Conservation (phyloP, 1,284 basidiomycete genomes). For the Tilletia caries region DNA sequence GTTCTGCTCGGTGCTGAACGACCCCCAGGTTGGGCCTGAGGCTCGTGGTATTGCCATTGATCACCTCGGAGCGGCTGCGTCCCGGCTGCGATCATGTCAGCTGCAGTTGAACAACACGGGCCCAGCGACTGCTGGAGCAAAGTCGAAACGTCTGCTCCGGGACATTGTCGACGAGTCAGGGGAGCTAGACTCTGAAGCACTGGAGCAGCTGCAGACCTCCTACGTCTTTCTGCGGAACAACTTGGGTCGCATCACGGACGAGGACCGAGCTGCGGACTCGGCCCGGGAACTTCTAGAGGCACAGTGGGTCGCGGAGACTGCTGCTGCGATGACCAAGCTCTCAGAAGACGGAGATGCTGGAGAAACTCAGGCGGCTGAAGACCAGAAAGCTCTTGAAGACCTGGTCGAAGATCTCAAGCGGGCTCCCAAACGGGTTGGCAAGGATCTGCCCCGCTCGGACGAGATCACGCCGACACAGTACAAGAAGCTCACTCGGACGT, state of each 20-base stretch:
- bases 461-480: slow-evolving; percentile 5
- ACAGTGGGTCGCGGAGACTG: slow-evolving; percentile 39
- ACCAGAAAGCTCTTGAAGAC: slow-evolving; percentile 10
- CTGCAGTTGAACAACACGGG: slow-evolving; percentile 45
- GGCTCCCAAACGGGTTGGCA: slow-evolving; percentile 12
- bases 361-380: not conserved
- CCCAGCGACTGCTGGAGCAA: slow-evolving; percentile 65
- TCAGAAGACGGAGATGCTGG: not conserved
- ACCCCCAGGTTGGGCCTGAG: slow-evolving; percentile 63
- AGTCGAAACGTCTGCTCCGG: slow-evolving; percentile 63
- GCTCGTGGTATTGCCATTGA: slow-evolving; percentile 80
- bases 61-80: slow-evolving; percentile 85
- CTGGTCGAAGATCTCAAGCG: slow-evolving; percentile 13
- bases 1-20: slow-evolving; percentile 59
- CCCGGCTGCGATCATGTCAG: slow-evolving; percentile 63
- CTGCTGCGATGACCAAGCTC: slow-evolving; percentile 20
- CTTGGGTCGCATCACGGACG: slow-evolving; percentile 57
- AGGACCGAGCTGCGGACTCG: slow-evolving; percentile 31
- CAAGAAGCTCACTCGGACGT: slow-evolving; percentile 5
- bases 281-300: slow-evolving; percentile 33
- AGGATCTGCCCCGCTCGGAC: slow-evolving; percentile 5
- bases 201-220: slow-evolving; percentile 63
- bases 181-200: slow-evolving; percentile 57
- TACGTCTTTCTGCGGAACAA: slow-evolving; percentile 68
- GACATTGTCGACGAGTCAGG: slow-evolving; percentile 27